Evolutionary conservation across 495 filamentous ascomycete genomes (phyloP), one percentile per base, ranked within the genome.

Genomic region (Terfezia claveryi): DNA sequence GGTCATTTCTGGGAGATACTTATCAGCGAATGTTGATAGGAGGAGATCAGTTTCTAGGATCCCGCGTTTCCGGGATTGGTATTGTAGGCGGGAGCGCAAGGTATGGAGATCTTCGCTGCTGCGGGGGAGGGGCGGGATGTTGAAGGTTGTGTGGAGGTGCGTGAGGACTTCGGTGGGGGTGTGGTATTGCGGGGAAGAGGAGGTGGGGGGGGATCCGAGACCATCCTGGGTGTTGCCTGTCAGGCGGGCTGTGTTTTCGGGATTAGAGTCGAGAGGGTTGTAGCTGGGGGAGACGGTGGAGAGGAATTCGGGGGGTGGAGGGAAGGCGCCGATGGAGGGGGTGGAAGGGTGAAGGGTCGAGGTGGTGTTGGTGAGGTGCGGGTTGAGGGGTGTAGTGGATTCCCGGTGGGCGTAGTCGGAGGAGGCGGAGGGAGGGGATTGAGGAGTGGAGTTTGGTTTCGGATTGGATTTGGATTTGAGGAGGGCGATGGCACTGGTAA

Each of bases 11-110:
- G 69, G 63, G 11, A 98, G 78, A 68, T 91, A 73, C 41, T 72
- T 71, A 58, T 91, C 79, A 44, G 91, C 92, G 67, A 98, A 98
- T 58, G 91, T 98, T 41, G 86, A 94, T 57, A 96, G 82, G 59
- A 98, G 78, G 36, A 98, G 81, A 69, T 98, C 91, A 54, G 83
- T 83, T 66, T 98, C 91, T 57, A 96, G 83, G 55, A 85, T 96
- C 53, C 91, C 91, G 62, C 91, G 81, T 70, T 98, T 98, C 56
- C 91, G 83, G 68, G 85, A 91, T 70, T 98, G 91, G 70, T 98
- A 50, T 49, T 17, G 37, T 20, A 23, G 36, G 52, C n/a, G 11
- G 37, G 7, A 10, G 17, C 71, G 89, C 83, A 98, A 59, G 95
- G 75, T 96, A 46, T 73, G 71, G 5, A 72, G 69, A 71, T 89